Base-by-base conservation (phyloP, 2,329 filamentous ascomycete species). In the Xylaria sp. region DNA sequence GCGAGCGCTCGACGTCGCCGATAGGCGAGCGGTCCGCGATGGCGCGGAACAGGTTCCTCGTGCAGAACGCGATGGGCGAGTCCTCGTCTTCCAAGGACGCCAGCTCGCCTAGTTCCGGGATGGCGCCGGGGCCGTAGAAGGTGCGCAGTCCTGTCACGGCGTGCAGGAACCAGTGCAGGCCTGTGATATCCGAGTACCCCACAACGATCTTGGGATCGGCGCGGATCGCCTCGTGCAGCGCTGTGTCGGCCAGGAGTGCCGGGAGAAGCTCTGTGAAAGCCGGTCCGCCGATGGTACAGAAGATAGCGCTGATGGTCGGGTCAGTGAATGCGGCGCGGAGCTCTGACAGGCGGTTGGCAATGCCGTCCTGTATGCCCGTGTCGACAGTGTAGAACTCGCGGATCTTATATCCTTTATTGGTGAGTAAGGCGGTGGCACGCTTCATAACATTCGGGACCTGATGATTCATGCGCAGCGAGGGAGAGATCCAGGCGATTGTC, bases 141-240 rank as follows among this genome's bases (percentile, higher is more conserved):
- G 78, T 80, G 42, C 78, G 76, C 37, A 81, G 69, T 0, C 79
- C 79, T 0, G 76, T 71, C 11, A 71, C 25, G 1, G 73, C 74
- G 61, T 77, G 63, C 35, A 81, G 67, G 51, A 77, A 75, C 79
- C 79, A 81, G 68, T 81, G 79, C 37, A 81, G 59, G 33, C 75
- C 73, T 0, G 77, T 78, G 55, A 80, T 80, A 58, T 81, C 79
- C 1, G 77, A 79, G 58, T 73, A 79, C 1, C 79, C 79, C 15
- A 80, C 74, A 1, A 81, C 71, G 19, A 81, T 73, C 70, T 80
- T 81, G 35, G 78, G 79, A 47, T 77, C 71, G 1, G 63, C 65
- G 4, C 73, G 74, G 38, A 80, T 75, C 1, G 61, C 56, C 11
- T 23, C 54, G 31, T 78, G 76, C 2, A 80, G 71, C 9, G 72